Percentiles rank a stretch among this genome's conserved stretches.
Evolutionary conservation across 495 filamentous ascomycete genomes (phyloP).

Genomic region (Hyaloscypha finlandica): DNA sequence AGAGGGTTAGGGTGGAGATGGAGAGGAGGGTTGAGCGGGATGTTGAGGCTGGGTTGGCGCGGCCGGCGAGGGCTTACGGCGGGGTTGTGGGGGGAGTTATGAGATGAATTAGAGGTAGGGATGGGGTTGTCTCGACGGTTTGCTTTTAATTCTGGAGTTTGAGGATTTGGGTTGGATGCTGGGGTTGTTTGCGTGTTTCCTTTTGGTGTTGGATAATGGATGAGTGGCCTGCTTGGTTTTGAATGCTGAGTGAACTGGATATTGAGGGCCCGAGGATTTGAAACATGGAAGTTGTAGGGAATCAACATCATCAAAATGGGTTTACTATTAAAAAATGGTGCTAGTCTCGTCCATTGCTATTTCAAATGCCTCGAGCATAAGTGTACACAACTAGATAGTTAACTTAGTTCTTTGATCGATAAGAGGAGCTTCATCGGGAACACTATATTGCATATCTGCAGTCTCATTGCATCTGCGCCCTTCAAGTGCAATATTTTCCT

Average conservation of each 20-base stretch:
- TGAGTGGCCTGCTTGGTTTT: not conserved
- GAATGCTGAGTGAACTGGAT: not conserved
- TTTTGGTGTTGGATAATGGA: no score
- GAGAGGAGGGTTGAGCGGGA: conserved; percentile 43
- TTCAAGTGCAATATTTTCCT: not conserved
- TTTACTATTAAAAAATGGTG: no score
- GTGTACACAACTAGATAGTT: no score
- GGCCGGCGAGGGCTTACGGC: conserved; percentile 40
- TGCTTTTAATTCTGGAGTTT: not conserved
- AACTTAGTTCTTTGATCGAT: no score
- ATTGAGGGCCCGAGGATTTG: no score
- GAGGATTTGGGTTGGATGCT: not conserved
- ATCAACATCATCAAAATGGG: no score
- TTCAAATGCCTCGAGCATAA: no score
- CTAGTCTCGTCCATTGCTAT: no score
- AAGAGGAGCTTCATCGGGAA: no score
- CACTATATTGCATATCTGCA: not conserved
- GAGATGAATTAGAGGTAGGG: conserved; percentile 13
- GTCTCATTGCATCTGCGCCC: not conserved
- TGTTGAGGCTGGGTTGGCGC: conserved; percentile 46
- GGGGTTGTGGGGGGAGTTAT: conserved; percentile 23
- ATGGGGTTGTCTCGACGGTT: not conserved
- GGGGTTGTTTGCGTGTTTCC: no score
- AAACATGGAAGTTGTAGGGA: no score
- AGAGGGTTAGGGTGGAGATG: conserved; percentile 37